A percentile compares a stretch with the other conserved stretches of the same genome.
Conservation (phyloP, 805 yeast genomes). For the Barnettozyma sp. region DNA sequence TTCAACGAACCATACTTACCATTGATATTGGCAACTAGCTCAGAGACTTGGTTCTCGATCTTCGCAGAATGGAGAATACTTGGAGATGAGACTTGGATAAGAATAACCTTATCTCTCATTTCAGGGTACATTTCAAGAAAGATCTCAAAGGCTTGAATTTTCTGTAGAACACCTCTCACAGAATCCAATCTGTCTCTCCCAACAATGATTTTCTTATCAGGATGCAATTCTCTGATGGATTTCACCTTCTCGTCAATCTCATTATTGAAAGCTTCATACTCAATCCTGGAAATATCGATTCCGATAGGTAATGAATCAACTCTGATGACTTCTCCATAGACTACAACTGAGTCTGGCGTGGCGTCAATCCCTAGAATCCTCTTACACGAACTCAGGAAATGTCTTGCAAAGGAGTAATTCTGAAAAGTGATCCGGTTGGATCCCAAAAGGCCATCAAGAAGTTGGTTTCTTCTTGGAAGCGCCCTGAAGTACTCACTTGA, state of each 20-base stretch:
- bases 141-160: constrained; percentile 83
- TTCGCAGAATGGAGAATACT: constrained; percentile 41
- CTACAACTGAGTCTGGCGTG: constrained; percentile 47
- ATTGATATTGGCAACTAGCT: constrained; percentile 75
- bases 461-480: constrained; percentile 70
- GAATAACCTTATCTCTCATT: constrained; percentile 79
- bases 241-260: constrained; percentile 54
- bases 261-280: constrained; percentile 44
- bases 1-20: constrained; percentile 78
- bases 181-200: constrained; percentile 92
- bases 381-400: constrained; percentile 84
- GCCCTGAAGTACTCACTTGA: constrained; percentile 91
- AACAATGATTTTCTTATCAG: constrained; percentile 68
- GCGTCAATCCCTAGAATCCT: constrained; percentile 67
- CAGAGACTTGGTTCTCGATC: constrained; percentile 75
- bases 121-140: constrained; percentile 88
- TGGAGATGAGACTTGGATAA: constrained; percentile 89
- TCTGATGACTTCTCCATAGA: constrained; percentile 70
- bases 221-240: constrained; percentile 57
- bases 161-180: constrained; percentile 91
- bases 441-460: constrained; percentile 89
- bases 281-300: constrained; percentile 66
- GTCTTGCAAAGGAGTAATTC: constrained; percentile 78
- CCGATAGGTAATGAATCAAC: constrained; percentile 85
- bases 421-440: constrained; percentile 85